phyloP scores from a whole-genome alignment of 305 asterid genomes.

The Petunia hybrid region DNA sequence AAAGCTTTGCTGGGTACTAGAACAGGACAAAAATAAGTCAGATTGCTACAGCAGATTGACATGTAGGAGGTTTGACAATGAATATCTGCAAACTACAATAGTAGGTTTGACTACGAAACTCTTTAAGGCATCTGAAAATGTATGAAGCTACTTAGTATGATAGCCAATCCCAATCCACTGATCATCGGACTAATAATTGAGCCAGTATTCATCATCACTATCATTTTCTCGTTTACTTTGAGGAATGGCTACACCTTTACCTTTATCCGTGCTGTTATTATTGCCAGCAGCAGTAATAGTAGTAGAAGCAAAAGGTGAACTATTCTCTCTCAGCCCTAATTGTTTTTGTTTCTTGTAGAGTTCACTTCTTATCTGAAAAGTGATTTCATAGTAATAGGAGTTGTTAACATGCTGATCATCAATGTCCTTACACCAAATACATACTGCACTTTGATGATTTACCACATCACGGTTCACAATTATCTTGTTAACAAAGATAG shows the following conservation, averaged over 20 bases:
- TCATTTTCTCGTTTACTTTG: not conserved
- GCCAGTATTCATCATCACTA: not conserved
- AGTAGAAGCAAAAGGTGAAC: not conserved
- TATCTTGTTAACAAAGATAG: not conserved
- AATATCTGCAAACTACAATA: not conserved
- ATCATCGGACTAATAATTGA: not conserved
- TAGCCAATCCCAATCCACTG: too few relatives aligned
- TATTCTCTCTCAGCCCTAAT: too few relatives aligned
- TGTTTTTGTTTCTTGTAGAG: too few relatives aligned
- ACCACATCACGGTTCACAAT: not conserved
- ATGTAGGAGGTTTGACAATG: not conserved
- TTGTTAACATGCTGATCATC: not conserved
- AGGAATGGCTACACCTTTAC: not conserved
- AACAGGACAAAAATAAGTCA: not conserved
- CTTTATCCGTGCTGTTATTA: not conserved
- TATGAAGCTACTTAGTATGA: not conserved
- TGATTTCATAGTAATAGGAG: too few relatives aligned
- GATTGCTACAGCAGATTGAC: not conserved
- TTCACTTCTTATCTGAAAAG: too few relatives aligned
- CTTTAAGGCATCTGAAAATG: not conserved
- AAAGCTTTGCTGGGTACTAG: not conserved
- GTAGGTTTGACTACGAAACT: not conserved
- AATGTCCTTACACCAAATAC: not conserved
- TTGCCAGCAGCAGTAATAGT: not conserved
- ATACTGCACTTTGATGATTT: not conserved